These are phyloP conservation scores for Boletus sp. DNA, from an alignment of 768 basidiomycete genomes.

Conservation along the genomic window DNA sequence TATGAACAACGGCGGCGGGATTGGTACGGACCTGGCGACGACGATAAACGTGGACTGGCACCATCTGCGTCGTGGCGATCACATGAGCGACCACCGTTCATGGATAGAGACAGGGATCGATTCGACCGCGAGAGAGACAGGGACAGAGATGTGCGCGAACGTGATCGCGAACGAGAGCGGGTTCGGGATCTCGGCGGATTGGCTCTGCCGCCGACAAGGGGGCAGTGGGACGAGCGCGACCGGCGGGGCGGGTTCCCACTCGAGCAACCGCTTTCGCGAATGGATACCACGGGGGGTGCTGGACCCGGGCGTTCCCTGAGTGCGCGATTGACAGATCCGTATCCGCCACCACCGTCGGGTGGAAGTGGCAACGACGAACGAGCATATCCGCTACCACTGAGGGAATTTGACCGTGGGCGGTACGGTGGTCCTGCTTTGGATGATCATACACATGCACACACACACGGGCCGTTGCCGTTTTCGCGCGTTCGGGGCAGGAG, in stretches of 20 bases:
- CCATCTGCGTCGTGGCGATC: constrained; percentile 24
- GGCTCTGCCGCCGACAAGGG: constrained; percentile 23
- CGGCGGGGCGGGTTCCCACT: constrained; percentile 31
- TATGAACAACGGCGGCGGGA: constrained; percentile 30
- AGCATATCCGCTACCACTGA: constrained; percentile 18
- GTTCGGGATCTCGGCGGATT: constrained; percentile 10
- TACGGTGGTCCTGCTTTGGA: constrained; percentile 17
- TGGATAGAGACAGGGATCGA: constrained; percentile 37
- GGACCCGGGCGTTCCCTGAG: constrained; percentile 25
- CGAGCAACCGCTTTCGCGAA: constrained; percentile 21
- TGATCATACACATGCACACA: constrained; percentile 2
- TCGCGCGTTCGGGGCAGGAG: constrained; percentile 46
- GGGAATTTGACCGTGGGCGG: constrained; percentile 32
- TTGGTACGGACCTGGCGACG: constrained; percentile 35
- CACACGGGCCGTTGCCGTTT: constrained; percentile 21
- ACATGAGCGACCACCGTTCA: constrained; percentile 33
- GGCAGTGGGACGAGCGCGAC: constrained; percentile 40
- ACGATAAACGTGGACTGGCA: constrained; percentile 35
- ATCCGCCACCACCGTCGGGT: constrained; percentile 2
- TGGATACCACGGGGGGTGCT: constrained; percentile 4
- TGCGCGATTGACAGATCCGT: constrained; percentile 29
- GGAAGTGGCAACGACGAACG: constrained; percentile 20
- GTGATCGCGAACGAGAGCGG: constrained; percentile 39
- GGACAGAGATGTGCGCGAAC: constrained; percentile 31
- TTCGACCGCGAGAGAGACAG: constrained; percentile 37